Evolutionary conservation across 768 basidiomycete genomes (phyloP), one percentile per base, ranked within the genome.

Genomic region (Russula sp.): DNA sequence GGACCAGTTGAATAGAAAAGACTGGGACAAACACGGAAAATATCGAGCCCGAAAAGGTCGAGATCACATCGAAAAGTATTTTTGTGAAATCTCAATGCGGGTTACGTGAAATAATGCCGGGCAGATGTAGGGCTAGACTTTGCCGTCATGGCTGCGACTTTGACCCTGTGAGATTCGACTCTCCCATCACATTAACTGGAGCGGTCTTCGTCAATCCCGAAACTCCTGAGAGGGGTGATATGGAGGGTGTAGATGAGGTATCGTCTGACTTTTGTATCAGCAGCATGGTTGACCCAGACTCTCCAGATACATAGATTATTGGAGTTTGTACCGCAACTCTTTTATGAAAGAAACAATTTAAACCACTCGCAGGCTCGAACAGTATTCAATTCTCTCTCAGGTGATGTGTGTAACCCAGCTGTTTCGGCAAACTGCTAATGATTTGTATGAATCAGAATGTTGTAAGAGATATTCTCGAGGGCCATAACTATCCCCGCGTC

Each of bases 391-490:
- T 2, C 38, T 55, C 32, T 59, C 61, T 29, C 65, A 60, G 53
- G 57, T 65, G 34, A 38, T 39, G 5, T 20, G 41, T 45, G 3
- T 16, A n/a, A 16, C 10, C 9, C 20, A 14, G 9, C 8, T 4
- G n/a, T 6, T 7, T 20, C 34, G 1, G 22, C 41, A n/a, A 20
- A 56, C 13, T 41, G 11, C 29, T 65, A 25, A 58, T 11, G 1
- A 48, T 2, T 32, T 20, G 16, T 8, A 50, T 32, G 25, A 18
- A 47, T 13, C 34, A 64, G 60, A 32, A 52, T 18, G 13, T 65
- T 18, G 42, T 57, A 14, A 41, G 46, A 6, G 64, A 60, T n/a
- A 58, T 66, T 16, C 54, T 66, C 41, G 51, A 60, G 45, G 65
- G 58, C 18, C 29, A 59, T 50, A 34, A 65, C 32, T 48, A 65